These are phyloP conservation scores for Penicillium chermesinum DNA, from an alignment of 495 filamentous ascomycete species.

Conservation along the genomic window DNA sequence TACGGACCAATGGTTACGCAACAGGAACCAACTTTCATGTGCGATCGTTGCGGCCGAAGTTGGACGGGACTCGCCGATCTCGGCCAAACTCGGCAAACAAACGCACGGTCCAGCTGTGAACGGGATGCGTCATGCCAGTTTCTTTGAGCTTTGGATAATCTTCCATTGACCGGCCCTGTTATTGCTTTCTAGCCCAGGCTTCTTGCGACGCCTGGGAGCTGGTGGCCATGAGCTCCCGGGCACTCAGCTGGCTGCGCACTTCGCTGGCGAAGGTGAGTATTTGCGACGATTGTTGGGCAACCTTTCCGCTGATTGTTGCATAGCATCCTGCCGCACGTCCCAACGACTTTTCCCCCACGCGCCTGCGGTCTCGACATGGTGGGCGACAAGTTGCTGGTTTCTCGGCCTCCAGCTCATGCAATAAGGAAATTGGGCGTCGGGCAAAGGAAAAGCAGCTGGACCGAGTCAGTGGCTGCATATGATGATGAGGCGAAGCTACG, in stretches of 20 bases:
- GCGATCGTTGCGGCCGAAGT: too few species aligned
- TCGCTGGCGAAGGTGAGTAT: slow-evolving; percentile 26
- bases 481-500: background rate
- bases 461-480: slow-evolving; percentile 28
- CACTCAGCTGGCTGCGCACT: slow-evolving; percentile 31
- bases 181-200: background rate
- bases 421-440: slow-evolving; percentile 38
- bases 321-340: slow-evolving; percentile 22
- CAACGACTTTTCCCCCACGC: slow-evolving; percentile 9
- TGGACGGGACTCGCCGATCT: background rate
- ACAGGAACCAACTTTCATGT: too few species aligned
- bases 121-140: slow-evolving; percentile 1
- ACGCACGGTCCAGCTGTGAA: background rate
- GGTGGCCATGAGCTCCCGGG: slow-evolving; percentile 31
- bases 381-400: slow-evolving; percentile 32
- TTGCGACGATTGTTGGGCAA: background rate
- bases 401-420: slow-evolving; percentile 27
- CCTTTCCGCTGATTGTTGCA: slow-evolving; percentile 6
- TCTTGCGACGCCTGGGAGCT: background rate
- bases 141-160: background rate
- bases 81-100: background rate
- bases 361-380: slow-evolving; percentile 19
- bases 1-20: too few species aligned
- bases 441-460: slow-evolving; percentile 47
- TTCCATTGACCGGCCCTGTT: background rate